These are phyloP conservation scores for Lunularia cruciata DNA, from an alignment of 225 moss, liverwort and hornwort genomes.

Conservation along the genomic window DNA sequence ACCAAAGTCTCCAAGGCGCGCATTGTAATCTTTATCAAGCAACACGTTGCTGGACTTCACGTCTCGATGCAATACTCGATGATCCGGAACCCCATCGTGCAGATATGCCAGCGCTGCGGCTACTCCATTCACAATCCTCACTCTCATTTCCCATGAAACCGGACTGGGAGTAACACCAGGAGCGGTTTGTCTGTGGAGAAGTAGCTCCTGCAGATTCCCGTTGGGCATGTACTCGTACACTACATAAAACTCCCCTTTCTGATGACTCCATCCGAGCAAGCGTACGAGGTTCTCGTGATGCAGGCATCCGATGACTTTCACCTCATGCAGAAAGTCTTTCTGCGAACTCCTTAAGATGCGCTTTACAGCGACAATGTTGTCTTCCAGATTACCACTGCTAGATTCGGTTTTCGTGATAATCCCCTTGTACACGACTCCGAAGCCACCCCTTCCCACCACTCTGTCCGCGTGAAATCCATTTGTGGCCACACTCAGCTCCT, in stretches of 20 bases:
- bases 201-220: slow-evolving; percentile 27
- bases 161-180: not conserved
- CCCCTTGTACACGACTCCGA: slow-evolving; percentile 27
- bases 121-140: slow-evolving; percentile 29
- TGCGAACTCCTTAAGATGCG: slow-evolving; percentile 1
- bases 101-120: slow-evolving; percentile 25
- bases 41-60: slow-evolving; percentile 35
- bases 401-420: not conserved
- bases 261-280: slow-evolving; percentile 25
- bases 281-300: slow-evolving; percentile 25
- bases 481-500: slow-evolving; percentile 11
- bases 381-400: not conserved
- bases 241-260: slow-evolving; percentile 8
- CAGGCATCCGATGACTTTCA: slow-evolving; percentile 17
- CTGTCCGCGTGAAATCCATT: slow-evolving; percentile 20
- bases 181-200: not conserved
- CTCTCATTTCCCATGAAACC: slow-evolving; percentile 14
- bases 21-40: slow-evolving; percentile 32
- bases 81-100: slow-evolving; percentile 23
- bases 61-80: slow-evolving; percentile 30
- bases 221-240: slow-evolving; percentile 32
- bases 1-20: slow-evolving; percentile 31
- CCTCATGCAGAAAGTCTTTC: slow-evolving; percentile 16
- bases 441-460: slow-evolving; percentile 25
- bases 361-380: slow-evolving; percentile 17